phyloP scores from a whole-genome alignment of 2,329 filamentous ascomycete genomes.

The Aureobasidium leucospermi region DNA sequence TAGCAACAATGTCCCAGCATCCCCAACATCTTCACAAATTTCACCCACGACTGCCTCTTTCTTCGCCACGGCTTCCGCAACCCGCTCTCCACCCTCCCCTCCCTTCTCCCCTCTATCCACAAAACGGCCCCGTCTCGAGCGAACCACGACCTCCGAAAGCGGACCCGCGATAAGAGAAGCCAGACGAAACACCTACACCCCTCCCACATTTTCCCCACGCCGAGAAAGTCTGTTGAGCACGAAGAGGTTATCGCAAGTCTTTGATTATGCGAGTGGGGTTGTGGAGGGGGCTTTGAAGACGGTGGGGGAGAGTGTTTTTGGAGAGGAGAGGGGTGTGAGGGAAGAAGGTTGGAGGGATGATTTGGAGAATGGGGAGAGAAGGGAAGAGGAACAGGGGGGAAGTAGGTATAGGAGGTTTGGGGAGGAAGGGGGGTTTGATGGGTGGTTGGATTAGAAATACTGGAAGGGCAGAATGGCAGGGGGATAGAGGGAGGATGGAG shows the following conservation, averaged over 20 bases:
- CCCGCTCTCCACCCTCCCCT: neutral
- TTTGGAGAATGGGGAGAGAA: neutral
- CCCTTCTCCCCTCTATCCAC: neutral
- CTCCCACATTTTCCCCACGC: neutral
- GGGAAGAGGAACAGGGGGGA: neutral
- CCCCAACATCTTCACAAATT: neutral
- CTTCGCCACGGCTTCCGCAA: neutral
- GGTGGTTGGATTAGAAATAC: neutral
- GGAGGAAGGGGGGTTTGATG: neutral
- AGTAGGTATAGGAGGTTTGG: neutral
- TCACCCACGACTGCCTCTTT: neutral
- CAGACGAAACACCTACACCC: slow-evolving; percentile 1
- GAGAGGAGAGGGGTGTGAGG: neutral
- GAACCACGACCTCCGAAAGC: too few relatives aligned
- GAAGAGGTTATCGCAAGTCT: neutral
- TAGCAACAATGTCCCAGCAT: neutral
- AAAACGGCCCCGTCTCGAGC: too few relatives aligned
- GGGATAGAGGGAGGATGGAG: neutral
- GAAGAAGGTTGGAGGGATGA: neutral
- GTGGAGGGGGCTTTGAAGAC: neutral
- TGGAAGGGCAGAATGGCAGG: neutral
- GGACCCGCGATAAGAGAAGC: neutral
- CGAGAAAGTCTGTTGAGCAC: neutral
- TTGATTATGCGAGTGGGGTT: neutral
- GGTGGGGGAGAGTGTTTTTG: neutral